Evolutionary conservation across 1,139 yeast genomes (phyloP), one percentile per base, ranked within the genome.

Genomic region (Yamadazyma oceani): DNA sequence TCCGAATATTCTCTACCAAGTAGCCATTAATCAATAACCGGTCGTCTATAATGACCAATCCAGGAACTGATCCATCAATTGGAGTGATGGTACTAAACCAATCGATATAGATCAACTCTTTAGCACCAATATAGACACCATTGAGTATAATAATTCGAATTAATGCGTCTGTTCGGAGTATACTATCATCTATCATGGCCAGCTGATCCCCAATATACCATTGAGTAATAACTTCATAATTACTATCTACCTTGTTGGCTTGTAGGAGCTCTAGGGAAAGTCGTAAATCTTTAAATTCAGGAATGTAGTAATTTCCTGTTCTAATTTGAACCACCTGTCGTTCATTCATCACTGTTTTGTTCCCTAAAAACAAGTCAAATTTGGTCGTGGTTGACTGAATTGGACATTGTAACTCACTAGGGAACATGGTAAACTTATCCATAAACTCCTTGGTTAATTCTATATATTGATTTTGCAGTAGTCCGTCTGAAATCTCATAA

Each of bases 191-290:
- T 19, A 9, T 17, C 37, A 15, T 7, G 13, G 24, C n/a, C 16
- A 11, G 19, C 44, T 37, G 17, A 5, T 23, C n/a, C 4, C 32
- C 34, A 2, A 70, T 46, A 34, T 54, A 55, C 11, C 60, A 60
- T 17, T 49, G 38, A 1, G 65, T 54, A 5, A 73, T 51, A 3
- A 44, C 36, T 9, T 38, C 34, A 38, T 64, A 62, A 9, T 37
- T 27, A 1, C 58, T 31, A 42, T 74, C 80, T 6, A 73, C 46
- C 1, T 50, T 34, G 0, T 66, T 69, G 1, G 53, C 46, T 7
- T 37, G 43, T 22, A 75, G 46, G 16, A 60, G 53, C 48, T 77
- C 82, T 17, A 74, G 39, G 10, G 54, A 50, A 3, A 75, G 28
- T 27, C 75, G 51, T 7, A 74, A 46, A 1, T 71, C 59, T 7